A percentile compares a stretch with the other conserved stretches of the same genome.
Conservation (phyloP, 352 stramenopile genomes). For the Globisporangium radiosum region DNA sequence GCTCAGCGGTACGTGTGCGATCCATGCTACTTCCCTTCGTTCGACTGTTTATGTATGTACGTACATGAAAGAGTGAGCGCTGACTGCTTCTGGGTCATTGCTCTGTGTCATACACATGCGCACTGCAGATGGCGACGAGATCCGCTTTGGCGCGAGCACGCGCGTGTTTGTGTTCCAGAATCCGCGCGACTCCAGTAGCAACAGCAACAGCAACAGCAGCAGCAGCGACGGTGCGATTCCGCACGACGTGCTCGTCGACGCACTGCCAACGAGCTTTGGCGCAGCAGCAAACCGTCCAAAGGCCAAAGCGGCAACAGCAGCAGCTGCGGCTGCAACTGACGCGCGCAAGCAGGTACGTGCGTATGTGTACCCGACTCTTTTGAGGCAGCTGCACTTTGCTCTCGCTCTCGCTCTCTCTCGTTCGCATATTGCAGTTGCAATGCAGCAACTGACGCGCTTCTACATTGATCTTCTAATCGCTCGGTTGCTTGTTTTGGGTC, state of each 20-base stretch:
- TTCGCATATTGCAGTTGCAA: not conserved
- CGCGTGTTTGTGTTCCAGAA: conserved; percentile 50
- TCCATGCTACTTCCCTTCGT: too few species aligned
- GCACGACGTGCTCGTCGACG: conserved; percentile 16
- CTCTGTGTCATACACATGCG: not conserved
- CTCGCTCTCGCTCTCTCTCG: not conserved
- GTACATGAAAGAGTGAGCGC: not conserved
- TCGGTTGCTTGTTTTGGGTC: not conserved
- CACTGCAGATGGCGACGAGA: conserved; percentile 32
- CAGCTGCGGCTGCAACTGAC: conserved; percentile 1
- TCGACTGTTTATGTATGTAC: not conserved
- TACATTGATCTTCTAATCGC: too few species aligned
- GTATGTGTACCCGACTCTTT: not conserved
- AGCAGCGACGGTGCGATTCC: not conserved
- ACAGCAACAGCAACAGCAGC: conserved; percentile 8
- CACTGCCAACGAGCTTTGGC: conserved; percentile 51
- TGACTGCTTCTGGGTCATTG: too few species aligned
- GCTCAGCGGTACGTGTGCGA: conserved; percentile 25
- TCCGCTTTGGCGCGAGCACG: conserved; percentile 59
- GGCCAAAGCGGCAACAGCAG: conserved; percentile 7
- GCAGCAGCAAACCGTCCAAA: conserved; percentile 4
- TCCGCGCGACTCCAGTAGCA: conserved; percentile 1
- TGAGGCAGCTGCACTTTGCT: too few species aligned
- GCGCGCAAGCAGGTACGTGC: conserved; percentile 33
- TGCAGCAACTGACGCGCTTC: too few species aligned